Conservation (phyloP, 1,284 basidiomycete genomes). For the Trametes versicolor region DNA sequence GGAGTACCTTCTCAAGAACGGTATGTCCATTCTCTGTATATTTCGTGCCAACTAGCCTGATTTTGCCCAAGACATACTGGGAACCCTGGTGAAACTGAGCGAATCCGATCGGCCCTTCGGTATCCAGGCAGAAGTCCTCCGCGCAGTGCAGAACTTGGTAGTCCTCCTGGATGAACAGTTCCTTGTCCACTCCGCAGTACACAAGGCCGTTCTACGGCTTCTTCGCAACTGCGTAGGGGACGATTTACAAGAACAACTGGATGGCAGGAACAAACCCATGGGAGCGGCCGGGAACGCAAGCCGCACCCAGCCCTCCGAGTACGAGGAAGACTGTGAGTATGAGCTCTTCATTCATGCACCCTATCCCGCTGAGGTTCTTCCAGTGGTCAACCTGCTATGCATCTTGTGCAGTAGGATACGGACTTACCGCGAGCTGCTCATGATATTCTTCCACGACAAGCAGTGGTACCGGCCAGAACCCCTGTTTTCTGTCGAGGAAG, state of each 20-base stretch:
- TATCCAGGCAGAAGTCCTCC: constrained; percentile 87
- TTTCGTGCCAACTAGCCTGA: not conserved
- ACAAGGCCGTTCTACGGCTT: constrained; percentile 88
- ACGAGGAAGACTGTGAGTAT: constrained; percentile 84
- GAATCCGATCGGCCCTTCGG: constrained; percentile 86
- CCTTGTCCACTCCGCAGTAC: constrained; percentile 89
- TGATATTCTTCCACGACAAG: constrained; percentile 97
- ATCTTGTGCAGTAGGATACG: constrained; percentile 91
- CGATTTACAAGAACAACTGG: constrained; percentile 84
- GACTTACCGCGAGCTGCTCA: constrained; percentile 88
- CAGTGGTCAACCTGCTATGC: constrained; percentile 91
- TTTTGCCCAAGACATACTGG: constrained; percentile 73
- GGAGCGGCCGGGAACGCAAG: constrained; percentile 82
- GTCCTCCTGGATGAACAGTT: constrained; percentile 91
- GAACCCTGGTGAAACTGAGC: constrained; percentile 86
- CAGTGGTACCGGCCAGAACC: constrained; percentile 81
- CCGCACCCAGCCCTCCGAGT: constrained; percentile 79
- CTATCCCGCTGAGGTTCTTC: not conserved
- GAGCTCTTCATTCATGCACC: not conserved
- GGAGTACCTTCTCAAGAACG: constrained; percentile 92
- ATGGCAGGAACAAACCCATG: constrained; percentile 79
- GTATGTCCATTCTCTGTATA: constrained; percentile 48
- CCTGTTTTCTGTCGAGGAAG: constrained; percentile 73
- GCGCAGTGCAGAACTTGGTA: constrained; percentile 88
- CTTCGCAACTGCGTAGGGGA: constrained; percentile 92